Conservation (phyloP, 78 protist species). For the Salpingoeca rosetta region DNA sequence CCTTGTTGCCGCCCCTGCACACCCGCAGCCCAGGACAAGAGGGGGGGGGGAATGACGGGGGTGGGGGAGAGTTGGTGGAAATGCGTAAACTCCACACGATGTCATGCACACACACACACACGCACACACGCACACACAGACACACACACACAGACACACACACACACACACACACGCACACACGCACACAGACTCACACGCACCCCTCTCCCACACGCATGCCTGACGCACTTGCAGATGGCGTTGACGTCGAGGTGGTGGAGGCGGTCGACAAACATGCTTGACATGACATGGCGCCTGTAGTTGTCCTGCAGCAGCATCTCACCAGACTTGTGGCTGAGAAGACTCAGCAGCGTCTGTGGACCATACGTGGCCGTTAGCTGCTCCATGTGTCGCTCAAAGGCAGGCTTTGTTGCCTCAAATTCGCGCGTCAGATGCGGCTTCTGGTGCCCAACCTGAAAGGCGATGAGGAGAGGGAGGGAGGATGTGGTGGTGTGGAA, state of each 20-base stretch:
- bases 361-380: not conserved
- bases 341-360: no score
- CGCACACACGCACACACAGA: not conserved
- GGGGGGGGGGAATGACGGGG: no score
- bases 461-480: not conserved
- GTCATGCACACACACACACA: no score
- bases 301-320: not conserved
- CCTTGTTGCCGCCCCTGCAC: no score
- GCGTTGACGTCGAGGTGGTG: no score
- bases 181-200: slow-evolving; percentile 4
- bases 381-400: slow-evolving; percentile 47
- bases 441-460: slow-evolving; percentile 6
- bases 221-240: no score
- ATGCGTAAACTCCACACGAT: not conserved
- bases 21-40: no score
- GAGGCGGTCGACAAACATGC: not conserved
- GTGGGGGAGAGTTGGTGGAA: no score
- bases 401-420: slow-evolving; percentile 58
- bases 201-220: not conserved
- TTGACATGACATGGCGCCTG: not conserved
- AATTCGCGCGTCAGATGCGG: slow-evolving; percentile 14
- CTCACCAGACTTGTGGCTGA: no score
- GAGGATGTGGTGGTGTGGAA: no score
- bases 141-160: not conserved
- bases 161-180: not conserved